phyloP scores from a whole-genome alignment of 2,329 filamentous ascomycete species.

The Fusarium sp. region DNA sequence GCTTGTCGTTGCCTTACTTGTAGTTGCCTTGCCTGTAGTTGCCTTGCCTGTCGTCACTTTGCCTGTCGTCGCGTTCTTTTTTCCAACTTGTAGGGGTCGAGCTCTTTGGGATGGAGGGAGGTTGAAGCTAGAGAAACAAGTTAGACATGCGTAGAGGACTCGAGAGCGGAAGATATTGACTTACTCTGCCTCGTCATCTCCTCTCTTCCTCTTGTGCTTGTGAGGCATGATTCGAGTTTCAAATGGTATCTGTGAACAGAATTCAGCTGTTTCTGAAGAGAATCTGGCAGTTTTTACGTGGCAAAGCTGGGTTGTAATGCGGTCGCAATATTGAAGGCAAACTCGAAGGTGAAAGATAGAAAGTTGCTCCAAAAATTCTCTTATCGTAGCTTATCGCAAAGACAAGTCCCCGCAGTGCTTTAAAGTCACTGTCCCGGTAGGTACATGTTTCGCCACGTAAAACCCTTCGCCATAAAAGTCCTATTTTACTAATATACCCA shows the following conservation, averaged over 20 bases:
- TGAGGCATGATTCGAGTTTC: constrained; percentile 76
- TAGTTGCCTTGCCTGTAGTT: constrained; percentile 33
- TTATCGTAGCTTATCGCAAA: constrained; percentile 44
- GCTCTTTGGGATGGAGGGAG: constrained; percentile 66
- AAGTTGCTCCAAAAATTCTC: constrained; percentile 46
- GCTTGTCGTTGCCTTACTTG: constrained; percentile 50
- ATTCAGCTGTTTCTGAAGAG: not conserved
- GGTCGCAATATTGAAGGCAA: constrained; percentile 8
- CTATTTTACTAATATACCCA: not conserved
- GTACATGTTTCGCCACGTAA: not conserved
- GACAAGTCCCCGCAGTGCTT: not conserved
- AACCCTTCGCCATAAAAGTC: not conserved
- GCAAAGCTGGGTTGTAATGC: not conserved
- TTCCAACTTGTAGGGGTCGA: constrained; percentile 65
- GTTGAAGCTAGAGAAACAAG: constrained; percentile 60
- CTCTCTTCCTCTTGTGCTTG: constrained; percentile 82
- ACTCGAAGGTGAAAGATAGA: constrained; percentile 11
- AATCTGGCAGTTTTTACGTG: too few relatives aligned
- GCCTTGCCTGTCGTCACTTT: too few relatives aligned
- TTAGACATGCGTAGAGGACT: constrained; percentile 32
- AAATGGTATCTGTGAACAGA: too few relatives aligned
- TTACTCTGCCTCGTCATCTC: constrained; percentile 59
- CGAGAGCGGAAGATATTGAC: constrained; percentile 1
- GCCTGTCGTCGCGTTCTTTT: constrained; percentile 52
- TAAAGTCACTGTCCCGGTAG: not conserved